Conservation (phyloP, 306 rosid species). For the Cyclanthera cordifolia region DNA sequence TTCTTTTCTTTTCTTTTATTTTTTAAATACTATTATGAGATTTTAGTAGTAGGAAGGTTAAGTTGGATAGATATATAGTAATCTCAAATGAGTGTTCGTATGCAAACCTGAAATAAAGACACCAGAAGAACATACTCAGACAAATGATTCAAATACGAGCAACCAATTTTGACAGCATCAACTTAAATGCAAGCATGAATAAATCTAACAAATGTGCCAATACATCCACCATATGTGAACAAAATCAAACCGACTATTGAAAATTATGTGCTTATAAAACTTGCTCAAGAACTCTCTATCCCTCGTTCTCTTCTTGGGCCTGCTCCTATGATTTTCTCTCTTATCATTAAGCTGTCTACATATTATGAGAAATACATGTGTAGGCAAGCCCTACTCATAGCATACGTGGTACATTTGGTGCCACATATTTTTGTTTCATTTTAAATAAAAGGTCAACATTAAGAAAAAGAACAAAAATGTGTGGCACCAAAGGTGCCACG, state of each 20-base stretch:
- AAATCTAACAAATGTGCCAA: neutral
- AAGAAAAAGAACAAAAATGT: too few species aligned
- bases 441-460: too few species aligned
- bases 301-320: neutral
- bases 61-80: neutral
- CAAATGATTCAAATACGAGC: neutral
- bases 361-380: too few species aligned
- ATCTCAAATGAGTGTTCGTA: neutral
- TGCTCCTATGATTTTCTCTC: neutral
- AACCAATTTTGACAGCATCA: neutral
- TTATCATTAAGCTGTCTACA: neutral
- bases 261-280: neutral
- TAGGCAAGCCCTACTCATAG: too few species aligned
- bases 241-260: neutral
- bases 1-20: neutral
- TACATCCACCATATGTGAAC: neutral
- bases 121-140: neutral
- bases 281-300: neutral
- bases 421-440: too few species aligned
- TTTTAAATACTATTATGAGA: neutral
- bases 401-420: too few species aligned
- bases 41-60: neutral
- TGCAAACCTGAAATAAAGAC: neutral
- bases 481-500: too few species aligned
- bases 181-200: neutral